Percentiles rank a stretch among this genome's conserved stretches.
Evolutionary conservation across 345 rosid genomes (phyloP).

Genomic region (Cardamine chenopodiifolia): DNA sequence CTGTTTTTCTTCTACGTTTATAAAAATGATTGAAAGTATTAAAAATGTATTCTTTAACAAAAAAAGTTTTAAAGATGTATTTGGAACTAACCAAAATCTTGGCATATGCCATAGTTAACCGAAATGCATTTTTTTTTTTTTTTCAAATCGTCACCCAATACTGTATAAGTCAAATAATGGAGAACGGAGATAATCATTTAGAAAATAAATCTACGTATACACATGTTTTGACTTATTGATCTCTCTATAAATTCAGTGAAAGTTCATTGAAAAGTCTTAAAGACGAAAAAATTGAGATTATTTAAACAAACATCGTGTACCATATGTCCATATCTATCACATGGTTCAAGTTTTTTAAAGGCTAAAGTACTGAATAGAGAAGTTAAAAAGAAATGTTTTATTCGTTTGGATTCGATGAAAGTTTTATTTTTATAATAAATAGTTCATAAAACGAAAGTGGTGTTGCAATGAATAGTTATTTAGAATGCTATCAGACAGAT

Average conservation of each 20-base stretch:
- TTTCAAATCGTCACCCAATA: not conserved
- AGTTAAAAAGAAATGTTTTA: not conserved
- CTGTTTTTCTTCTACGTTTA: not conserved
- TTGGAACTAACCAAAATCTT: not conserved
- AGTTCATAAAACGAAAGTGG: not conserved
- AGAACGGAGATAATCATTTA: not conserved
- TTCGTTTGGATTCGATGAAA: not conserved
- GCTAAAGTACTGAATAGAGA: not conserved
- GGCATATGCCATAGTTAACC: not conserved
- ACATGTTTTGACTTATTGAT: slow-evolving; percentile 22
- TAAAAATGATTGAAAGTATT: not conserved
- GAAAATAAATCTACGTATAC: not conserved
- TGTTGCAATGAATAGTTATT: not conserved
- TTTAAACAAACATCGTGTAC: not conserved
- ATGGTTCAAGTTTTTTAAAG: slow-evolving; percentile 12
- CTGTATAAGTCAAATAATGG: not conserved
- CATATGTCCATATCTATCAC: not conserved
- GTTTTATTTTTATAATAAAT: not conserved
- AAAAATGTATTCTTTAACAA: not conserved
- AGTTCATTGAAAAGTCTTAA: not conserved
- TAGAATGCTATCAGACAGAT: not conserved
- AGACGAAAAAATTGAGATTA: not conserved
- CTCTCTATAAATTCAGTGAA: not conserved
- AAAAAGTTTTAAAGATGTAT: not conserved
- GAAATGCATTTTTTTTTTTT: not conserved